Base-by-base conservation (phyloP, 2,329 filamentous ascomycete genomes). In the Corinectria fuckeliana region DNA sequence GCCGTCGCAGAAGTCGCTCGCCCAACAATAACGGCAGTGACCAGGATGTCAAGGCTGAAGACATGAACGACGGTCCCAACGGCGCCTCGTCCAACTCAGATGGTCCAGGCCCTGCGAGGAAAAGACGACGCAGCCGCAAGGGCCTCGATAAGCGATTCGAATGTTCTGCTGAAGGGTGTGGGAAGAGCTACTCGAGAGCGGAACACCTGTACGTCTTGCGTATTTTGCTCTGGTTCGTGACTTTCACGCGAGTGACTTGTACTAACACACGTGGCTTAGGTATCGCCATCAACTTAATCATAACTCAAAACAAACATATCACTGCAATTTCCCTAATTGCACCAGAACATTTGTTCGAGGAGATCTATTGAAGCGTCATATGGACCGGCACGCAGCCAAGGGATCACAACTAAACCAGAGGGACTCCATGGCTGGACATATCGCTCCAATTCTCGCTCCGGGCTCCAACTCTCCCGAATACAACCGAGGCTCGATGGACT, bases 221-320 rank as follows among this genome's bases (percentile, higher is more conserved):
- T 69, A 77, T 57, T 28, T 39, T 36, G 28, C 13, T 58, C 69
- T 77, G 21, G 20, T 48, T 47, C 38, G 36, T 38, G 23, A 44
- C 9, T 26, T 36, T 8, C 28, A 28, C 20, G 28, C 14, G n/a
- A 16, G 23, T 23, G 11, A 26, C 25, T 11, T 26, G 23, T 44
- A 49, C 64, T 70, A 39, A 65, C 59, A 50, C n/a, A 13, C 26
- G 8, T n/a, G n/a, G n/a, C 38, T 18, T 61, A 89, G 86, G 44
- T 88, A 97, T 78, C 88, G 95, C 44, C 94, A 98, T 77, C 93
- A 98, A 78, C 80, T 98, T 67, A 99, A 99, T 74, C 95, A 98
- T 78, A 90, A 91, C 57, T 94, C 94, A 16, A 97, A 97, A 78
- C 92, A 96, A 73, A 96, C 97, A 55, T 98, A 96, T 74, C 87